Evolutionary conservation across 2,329 filamentous ascomycete genomes (phyloP).

Genomic region (Bipolaris bicolor): DNA sequence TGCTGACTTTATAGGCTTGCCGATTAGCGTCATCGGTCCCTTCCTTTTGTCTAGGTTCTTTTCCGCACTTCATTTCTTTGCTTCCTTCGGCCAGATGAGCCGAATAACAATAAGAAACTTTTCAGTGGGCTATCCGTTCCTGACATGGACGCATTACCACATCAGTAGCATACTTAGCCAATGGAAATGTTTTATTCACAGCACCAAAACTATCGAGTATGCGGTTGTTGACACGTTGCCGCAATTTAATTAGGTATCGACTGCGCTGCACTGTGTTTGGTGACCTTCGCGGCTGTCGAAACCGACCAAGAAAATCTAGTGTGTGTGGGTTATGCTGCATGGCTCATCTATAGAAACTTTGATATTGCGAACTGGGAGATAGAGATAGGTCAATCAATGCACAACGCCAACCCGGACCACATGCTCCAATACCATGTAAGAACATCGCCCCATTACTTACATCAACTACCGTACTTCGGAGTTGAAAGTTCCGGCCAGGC

Average conservation of each 20-base stretch:
- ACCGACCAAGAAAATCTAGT: neutral
- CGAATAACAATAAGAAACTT: neutral
- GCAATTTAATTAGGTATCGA: neutral
- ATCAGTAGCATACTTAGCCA: neutral
- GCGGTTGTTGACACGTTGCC: neutral
- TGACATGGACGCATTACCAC: neutral
- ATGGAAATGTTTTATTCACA: neutral
- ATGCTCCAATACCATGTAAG: neutral
- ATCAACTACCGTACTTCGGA: neutral
- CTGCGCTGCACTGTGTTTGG: neutral
- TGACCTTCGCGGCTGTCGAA: neutral
- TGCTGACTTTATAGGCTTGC: slow-evolving; percentile 32
- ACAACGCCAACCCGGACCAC: neutral
- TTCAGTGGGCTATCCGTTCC: neutral
- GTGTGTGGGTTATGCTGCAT: neutral
- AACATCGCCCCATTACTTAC: neutral
- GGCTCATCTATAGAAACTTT: neutral
- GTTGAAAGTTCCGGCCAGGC: neutral
- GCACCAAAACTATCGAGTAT: neutral
- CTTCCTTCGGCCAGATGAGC: neutral
- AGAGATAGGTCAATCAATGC: neutral
- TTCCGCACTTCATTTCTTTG: neutral
- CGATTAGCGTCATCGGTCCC: slow-evolving; percentile 19
- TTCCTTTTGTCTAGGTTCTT: neutral
- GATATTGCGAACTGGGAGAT: neutral